Conservation (phyloP, 306 rosid species). For the Gynostemma pentaphyllum region DNA sequence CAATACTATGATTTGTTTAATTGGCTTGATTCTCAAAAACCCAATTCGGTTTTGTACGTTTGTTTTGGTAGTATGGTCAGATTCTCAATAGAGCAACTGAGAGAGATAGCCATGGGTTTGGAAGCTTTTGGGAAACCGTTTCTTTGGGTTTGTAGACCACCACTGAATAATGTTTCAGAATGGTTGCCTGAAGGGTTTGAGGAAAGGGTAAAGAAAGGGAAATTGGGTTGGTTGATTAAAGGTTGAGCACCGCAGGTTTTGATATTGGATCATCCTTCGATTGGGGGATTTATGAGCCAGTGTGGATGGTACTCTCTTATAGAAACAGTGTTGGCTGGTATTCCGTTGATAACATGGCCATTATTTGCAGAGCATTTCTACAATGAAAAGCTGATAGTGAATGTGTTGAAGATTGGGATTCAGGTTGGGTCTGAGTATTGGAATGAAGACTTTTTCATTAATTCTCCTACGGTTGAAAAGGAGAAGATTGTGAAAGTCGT, state of each 20-base stretch:
- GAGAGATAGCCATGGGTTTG: not conserved
- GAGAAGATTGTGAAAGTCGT: not conserved
- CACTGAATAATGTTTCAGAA: not conserved
- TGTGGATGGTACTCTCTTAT: not conserved
- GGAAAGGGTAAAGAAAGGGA: not conserved
- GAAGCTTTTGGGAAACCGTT: not conserved
- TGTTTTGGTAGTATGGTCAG: not conserved
- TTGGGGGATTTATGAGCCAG: not conserved
- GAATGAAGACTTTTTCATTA: not conserved
- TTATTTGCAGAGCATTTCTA: not conserved
- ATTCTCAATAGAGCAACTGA: not conserved
- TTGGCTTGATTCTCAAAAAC: not conserved
- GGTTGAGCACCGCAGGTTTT: not conserved
- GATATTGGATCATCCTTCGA: not conserved
- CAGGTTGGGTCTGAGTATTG: not conserved
- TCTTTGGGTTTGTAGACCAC: not conserved
- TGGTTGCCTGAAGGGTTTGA: not conserved
- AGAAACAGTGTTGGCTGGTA: not conserved
- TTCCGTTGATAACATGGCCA: not conserved
- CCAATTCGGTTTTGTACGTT: not conserved
- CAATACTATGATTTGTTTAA: not conserved
- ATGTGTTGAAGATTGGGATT: not conserved
- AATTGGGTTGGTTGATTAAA: not conserved
- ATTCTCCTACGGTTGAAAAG: not conserved
- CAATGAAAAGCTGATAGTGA: not conserved